Percentiles rank a stretch among this genome's conserved stretches.
Conservation (phyloP, 345 rosid genomes). For the Pugionium dolabratum region DNA sequence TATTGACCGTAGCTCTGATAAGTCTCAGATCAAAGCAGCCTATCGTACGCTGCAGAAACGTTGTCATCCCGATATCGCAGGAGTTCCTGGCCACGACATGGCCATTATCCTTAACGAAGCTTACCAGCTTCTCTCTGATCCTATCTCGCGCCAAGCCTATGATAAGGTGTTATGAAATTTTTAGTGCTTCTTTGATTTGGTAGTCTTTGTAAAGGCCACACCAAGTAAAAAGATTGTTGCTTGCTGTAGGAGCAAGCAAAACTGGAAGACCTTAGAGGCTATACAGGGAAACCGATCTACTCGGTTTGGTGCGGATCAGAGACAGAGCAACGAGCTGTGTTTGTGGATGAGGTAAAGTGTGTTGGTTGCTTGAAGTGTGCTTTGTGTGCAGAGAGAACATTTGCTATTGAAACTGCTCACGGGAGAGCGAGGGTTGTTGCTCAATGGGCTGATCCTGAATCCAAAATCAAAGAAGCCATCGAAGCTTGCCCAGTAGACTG, state of each 20-base stretch:
- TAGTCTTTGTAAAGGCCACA: not conserved
- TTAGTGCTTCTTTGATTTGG: slow-evolving; percentile 10
- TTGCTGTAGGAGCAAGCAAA: slow-evolving; percentile 69
- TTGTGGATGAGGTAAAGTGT: slow-evolving; percentile 90
- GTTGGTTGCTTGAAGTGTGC: slow-evolving; percentile 96
- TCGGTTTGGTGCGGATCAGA: slow-evolving; percentile 82
- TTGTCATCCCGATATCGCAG: slow-evolving; percentile 89
- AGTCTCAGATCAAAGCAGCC: slow-evolving; percentile 68
- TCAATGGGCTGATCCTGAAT: slow-evolving; percentile 92
- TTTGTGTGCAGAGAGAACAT: slow-evolving; percentile 70
- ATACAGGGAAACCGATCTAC: slow-evolving; percentile 72
- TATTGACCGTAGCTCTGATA: slow-evolving; percentile 55
- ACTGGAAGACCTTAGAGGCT: slow-evolving; percentile 65
- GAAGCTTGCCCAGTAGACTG: slow-evolving; percentile 84
- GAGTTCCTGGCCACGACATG: slow-evolving; percentile 83
- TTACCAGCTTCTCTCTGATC: slow-evolving; percentile 72
- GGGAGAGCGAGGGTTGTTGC: slow-evolving; percentile 94
- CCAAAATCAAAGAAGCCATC: slow-evolving; percentile 71
- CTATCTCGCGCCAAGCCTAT: slow-evolving; percentile 62
- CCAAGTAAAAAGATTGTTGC: not conserved
- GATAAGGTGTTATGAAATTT: slow-evolving; percentile 54
- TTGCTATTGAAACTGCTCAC: slow-evolving; percentile 69
- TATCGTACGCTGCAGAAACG: slow-evolving; percentile 73
- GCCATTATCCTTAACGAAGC: slow-evolving; percentile 82
- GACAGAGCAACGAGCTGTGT: slow-evolving; percentile 72